Evolutionary conservation across 1,139 yeast species (phyloP).

Genomic region (Blastobotrys niveus): DNA sequence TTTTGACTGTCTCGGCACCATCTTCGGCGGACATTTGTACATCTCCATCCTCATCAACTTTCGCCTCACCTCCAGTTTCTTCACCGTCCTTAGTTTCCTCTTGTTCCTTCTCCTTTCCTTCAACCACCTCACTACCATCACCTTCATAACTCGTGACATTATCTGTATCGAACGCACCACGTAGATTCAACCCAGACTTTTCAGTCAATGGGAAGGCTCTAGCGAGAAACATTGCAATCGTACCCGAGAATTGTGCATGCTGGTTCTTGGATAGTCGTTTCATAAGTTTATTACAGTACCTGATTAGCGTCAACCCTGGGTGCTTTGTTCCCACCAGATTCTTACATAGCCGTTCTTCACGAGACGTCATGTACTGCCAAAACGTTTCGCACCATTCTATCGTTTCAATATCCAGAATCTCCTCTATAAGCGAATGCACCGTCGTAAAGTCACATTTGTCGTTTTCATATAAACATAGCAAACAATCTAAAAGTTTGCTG

Average conservation of each 20-base stretch:
- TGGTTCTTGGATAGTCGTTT: constrained; percentile 35
- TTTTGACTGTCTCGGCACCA: constrained; percentile 10
- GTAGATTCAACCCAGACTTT: constrained; percentile 36
- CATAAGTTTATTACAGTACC: constrained; percentile 37
- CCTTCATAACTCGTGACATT: constrained; percentile 32
- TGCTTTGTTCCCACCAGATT: constrained; percentile 32
- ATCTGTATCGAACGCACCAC: constrained; percentile 36
- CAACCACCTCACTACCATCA: constrained; percentile 17
- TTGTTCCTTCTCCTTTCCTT: background rate
- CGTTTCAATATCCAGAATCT: constrained; percentile 34
- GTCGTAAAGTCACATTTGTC: constrained; percentile 23
- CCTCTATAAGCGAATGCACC: constrained; percentile 33
- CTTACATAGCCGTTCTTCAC: constrained; percentile 28
- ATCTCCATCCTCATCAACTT: constrained; percentile 12
- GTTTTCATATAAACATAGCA: constrained; percentile 5
- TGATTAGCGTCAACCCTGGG: constrained; percentile 37
- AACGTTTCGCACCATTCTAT: constrained; percentile 34
- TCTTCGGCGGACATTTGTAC: constrained; percentile 13
- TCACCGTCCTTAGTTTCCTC: background rate
- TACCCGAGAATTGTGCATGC: constrained; percentile 37
- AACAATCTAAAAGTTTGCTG: constrained; percentile 4
- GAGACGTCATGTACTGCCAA: constrained; percentile 34
- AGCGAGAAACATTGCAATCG: constrained; percentile 36
- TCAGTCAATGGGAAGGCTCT: constrained; percentile 37
- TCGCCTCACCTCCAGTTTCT: constrained; percentile 5